A percentile compares a stretch with the other conserved stretches of the same genome.
Conservation (phyloP, 345 rosid species). For the Citrus unshiu region DNA sequence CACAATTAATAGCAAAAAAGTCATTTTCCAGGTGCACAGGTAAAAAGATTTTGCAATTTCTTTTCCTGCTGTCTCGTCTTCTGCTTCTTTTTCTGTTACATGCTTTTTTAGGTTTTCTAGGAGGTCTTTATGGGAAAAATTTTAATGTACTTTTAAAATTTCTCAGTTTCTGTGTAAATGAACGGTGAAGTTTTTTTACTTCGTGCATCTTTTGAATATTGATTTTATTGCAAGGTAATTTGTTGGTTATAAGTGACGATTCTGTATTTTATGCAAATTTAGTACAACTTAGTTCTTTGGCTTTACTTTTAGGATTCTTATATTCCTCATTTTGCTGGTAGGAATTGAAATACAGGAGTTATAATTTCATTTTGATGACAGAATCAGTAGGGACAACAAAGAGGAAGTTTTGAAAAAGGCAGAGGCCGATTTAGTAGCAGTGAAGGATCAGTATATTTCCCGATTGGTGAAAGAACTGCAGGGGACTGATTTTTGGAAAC, state of each 20-base stretch:
- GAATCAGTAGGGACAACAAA: constrained; percentile 64
- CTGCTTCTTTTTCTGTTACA: neutral
- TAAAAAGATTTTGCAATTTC: constrained; percentile 16
- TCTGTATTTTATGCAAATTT: neutral
- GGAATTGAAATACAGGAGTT: neutral
- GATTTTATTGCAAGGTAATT: neutral
- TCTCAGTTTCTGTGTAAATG: neutral
- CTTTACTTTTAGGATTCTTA: neutral
- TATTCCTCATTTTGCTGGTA: neutral
- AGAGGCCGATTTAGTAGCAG: constrained; percentile 69
- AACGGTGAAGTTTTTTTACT: neutral
- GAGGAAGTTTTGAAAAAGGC: constrained; percentile 82
- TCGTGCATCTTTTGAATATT: neutral
- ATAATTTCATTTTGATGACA: constrained; percentile 22
- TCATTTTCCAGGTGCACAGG: constrained; percentile 98
- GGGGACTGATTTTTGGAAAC: constrained; percentile 93
- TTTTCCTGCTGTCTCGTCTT: neutral
- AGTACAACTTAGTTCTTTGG: neutral
- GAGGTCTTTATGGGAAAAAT: neutral
- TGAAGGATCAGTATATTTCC: constrained; percentile 52
- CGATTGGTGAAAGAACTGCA: constrained; percentile 74
- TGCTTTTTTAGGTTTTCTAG: neutral
- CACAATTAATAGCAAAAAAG: constrained; percentile 90
- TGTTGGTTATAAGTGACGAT: neutral
- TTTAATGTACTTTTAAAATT: neutral